These are phyloP conservation scores for Aureobasidium sp. DNA, from an alignment of 2,329 filamentous ascomycete species.

Conservation along the genomic window DNA sequence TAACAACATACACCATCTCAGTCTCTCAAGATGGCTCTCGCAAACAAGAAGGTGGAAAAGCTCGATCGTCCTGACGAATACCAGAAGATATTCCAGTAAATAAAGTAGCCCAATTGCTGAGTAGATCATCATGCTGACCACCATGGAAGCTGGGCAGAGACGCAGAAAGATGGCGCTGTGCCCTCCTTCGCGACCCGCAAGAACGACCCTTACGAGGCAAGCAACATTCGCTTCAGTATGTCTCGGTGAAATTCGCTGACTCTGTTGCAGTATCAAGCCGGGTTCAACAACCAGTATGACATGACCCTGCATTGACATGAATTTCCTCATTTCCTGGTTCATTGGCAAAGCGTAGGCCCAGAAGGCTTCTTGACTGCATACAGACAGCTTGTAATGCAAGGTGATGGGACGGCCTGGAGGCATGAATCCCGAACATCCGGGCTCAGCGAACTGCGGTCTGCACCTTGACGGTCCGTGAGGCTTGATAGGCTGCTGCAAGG, in stretches of 20 bases:
- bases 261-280: conserved; percentile 41
- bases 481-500: conserved; percentile 1
- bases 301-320: conserved; percentile 1
- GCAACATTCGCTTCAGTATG: conserved; percentile 11
- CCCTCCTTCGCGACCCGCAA: conserved; percentile 46
- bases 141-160: conserved; percentile 43
- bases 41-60: conserved; percentile 9
- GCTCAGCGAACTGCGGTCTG: neutral
- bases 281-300: conserved; percentile 44
- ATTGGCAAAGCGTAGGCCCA: conserved; percentile 2
- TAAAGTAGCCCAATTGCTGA: neutral
- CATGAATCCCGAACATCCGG: neutral
- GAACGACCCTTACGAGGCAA: conserved; percentile 46
- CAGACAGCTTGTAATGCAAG: neutral
- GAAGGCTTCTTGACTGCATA: neutral
- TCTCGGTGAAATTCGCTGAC: conserved; percentile 3
- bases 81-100: conserved; percentile 17
- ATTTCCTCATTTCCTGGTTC: neutral
- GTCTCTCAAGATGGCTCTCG: neutral
- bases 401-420: neutral
- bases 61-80: conserved; percentile 14
- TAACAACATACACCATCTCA: neutral
- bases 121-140: neutral
- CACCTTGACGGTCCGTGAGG: neutral
- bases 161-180: conserved; percentile 47